A percentile compares a stretch with the other conserved stretches of the same genome.
These are phyloP conservation scores for Penicillium lagena DNA, from an alignment of 495 filamentous ascomycete genomes.

Conservation along the genomic window DNA sequence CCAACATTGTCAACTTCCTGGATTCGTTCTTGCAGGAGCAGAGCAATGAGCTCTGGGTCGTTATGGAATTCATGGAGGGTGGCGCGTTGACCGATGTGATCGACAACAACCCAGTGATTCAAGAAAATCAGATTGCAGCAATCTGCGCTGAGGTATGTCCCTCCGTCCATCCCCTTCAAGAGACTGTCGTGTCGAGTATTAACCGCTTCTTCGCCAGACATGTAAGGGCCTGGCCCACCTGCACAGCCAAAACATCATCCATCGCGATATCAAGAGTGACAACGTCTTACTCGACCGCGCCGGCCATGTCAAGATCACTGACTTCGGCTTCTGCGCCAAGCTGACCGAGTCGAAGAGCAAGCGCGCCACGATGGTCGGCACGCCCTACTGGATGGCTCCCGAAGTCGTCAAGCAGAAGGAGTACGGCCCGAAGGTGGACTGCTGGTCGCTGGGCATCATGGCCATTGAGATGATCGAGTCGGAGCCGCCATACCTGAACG, in stretches of 20 bases:
- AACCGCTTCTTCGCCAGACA: conserved; percentile 54
- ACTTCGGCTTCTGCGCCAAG: conserved; percentile 99
- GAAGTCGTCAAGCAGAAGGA: conserved; percentile 99
- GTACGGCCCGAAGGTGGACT: conserved; percentile 96
- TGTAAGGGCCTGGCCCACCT: conserved; percentile 92
- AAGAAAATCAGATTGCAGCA: conserved; percentile 94
- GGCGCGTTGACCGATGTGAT: conserved; percentile 97
- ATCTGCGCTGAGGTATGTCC: conserved; percentile 84
- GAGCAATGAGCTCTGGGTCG: conserved; percentile 92
- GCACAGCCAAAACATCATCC: conserved; percentile 93
- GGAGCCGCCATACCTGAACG: conserved; percentile 94
- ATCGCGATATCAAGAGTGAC: conserved; percentile 98
- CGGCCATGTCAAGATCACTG: conserved; percentile 97
- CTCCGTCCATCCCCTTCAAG: background rate
- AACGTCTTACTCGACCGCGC: conserved; percentile 91
- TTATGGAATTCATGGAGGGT: conserved; percentile 99
- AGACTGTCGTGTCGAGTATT: conserved; percentile 12
- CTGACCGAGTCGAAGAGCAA: conserved; percentile 95
- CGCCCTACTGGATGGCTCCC: conserved; percentile 99
- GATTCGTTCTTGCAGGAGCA: conserved; percentile 94
- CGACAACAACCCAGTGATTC: conserved; percentile 87
- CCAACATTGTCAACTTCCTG: conserved; percentile 98
- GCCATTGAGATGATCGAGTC: conserved; percentile 99
- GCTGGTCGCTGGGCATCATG: conserved; percentile 99
- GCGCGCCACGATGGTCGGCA: conserved; percentile 98